These are phyloP conservation scores for Phialemoniopsis sp. DNA, from an alignment of 2,329 filamentous ascomycete species.

Conservation along the genomic window DNA sequence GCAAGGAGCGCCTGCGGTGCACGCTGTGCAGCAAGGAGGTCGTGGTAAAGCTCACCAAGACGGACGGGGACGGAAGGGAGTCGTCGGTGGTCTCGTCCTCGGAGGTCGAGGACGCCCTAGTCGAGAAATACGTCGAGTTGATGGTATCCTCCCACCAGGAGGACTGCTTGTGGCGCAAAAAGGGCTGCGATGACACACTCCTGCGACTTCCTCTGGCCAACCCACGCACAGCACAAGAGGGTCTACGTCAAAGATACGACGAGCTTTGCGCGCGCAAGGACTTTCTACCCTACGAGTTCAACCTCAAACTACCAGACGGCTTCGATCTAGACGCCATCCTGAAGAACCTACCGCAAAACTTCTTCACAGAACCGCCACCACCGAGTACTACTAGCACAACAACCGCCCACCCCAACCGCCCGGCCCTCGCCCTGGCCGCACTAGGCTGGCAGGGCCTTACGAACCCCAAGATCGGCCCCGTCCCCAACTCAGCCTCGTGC, in stretches of 20 bases:
- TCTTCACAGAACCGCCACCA: slow-evolving; percentile 44
- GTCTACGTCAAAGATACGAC: slow-evolving; percentile 60
- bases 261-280: slow-evolving; percentile 51
- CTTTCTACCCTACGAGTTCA: slow-evolving; percentile 59
- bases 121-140: slow-evolving; percentile 70
- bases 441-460: slow-evolving; percentile 72
- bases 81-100: slow-evolving; percentile 49
- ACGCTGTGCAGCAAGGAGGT: slow-evolving; percentile 81
- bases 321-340: slow-evolving; percentile 48
- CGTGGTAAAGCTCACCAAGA: slow-evolving; percentile 70
- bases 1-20: slow-evolving; percentile 80
- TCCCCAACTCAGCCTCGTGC: slow-evolving; percentile 74
- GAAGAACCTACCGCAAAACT: slow-evolving; percentile 45
- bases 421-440: slow-evolving; percentile 65
- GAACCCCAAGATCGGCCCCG: slow-evolving; percentile 49
- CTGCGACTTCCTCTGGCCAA: slow-evolving; percentile 62
- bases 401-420: slow-evolving; percentile 41
- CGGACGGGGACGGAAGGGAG: slow-evolving; percentile 51
- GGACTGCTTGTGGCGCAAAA: slow-evolving; percentile 80
- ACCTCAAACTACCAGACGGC: slow-evolving; percentile 50
- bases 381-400: slow-evolving; percentile 17
- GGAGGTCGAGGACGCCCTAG: slow-evolving; percentile 65
- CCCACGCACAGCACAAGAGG: slow-evolving; percentile 51
- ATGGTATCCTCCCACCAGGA: slow-evolving; percentile 74
- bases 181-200: slow-evolving; percentile 74